Evolutionary conservation across 2,329 filamentous ascomycete species (phyloP).

Genomic region (Clarireedia hainanense): DNA sequence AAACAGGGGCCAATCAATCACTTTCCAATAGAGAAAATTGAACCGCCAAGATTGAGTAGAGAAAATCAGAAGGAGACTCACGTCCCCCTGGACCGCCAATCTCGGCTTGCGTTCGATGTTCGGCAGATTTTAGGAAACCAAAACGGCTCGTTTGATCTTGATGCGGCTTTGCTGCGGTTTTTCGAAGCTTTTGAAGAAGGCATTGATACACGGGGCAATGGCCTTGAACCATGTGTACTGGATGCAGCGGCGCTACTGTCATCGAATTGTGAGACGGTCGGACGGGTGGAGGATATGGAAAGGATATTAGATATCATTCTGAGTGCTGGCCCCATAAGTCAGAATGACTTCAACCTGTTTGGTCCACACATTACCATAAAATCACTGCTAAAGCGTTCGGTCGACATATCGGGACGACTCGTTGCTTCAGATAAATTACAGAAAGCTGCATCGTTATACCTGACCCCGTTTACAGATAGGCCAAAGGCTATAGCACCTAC

Average conservation of each 20-base stretch:
- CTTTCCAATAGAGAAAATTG: not conserved
- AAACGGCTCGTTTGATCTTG: conserved; percentile 1
- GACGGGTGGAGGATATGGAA: conserved; percentile 11
- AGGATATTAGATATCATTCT: conserved; percentile 19
- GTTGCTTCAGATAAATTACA: conserved; percentile 10
- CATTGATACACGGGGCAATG: conserved; percentile 7
- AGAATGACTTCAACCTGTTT: conserved; percentile 18
- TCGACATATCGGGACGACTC: not conserved
- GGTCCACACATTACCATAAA: conserved; percentile 15
- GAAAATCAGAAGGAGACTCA: not conserved
- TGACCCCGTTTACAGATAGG: conserved; percentile 19
- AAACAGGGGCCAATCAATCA: no score
- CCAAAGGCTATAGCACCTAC: conserved; percentile 9
- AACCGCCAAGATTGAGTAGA: not conserved
- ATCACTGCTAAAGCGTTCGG: conserved; percentile 8
- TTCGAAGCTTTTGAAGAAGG: conserved; percentile 21
- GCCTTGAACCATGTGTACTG: conserved; percentile 12
- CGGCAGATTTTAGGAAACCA: conserved; percentile 12
- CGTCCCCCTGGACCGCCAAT: conserved; percentile 11
- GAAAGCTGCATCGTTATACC: conserved; percentile 22
- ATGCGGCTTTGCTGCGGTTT: conserved; percentile 18
- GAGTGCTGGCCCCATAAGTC: conserved; percentile 13
- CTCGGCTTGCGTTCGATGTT: conserved; percentile 18
- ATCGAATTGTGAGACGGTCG: conserved; percentile 10
- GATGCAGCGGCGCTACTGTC: conserved; percentile 15